Conservation (phyloP, 1,284 basidiomycete genomes). For the Schizophyllum amplum region DNA sequence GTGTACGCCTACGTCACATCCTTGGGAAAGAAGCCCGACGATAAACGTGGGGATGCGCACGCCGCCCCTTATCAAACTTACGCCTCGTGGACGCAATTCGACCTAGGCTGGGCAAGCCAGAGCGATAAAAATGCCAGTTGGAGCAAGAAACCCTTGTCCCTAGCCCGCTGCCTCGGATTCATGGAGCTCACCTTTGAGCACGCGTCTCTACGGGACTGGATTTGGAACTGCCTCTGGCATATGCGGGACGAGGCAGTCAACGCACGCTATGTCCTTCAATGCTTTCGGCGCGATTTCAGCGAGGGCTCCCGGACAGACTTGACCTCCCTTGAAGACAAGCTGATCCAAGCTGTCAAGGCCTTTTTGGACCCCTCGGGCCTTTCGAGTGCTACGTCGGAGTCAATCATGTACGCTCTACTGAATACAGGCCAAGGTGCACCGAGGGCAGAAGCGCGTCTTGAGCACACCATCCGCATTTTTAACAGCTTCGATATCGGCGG, state of each 20-base stretch:
- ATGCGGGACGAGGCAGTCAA: neutral
- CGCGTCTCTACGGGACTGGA: neutral
- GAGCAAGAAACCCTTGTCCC: neutral
- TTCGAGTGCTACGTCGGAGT: too few relatives aligned
- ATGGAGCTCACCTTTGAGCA: neutral
- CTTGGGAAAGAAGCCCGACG: too few relatives aligned
- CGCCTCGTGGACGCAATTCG: constrained; percentile 13
- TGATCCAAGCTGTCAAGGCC: neutral
- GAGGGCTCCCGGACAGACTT: neutral
- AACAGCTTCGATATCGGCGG: neutral
- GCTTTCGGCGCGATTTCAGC: neutral
- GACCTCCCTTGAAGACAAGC: neutral
- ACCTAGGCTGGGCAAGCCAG: neutral
- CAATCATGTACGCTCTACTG: neutral
- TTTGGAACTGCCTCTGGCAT: neutral
- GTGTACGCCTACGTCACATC: too few relatives aligned
- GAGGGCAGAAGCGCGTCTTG: too few relatives aligned
- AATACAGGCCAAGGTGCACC: too few relatives aligned
- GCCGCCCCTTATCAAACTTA: neutral
- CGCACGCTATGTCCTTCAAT: neutral
- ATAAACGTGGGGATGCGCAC: too few relatives aligned
- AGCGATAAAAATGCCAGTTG: neutral
- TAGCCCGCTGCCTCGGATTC: neutral
- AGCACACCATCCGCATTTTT: too few relatives aligned
- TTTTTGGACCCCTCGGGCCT: neutral